These are phyloP conservation scores for Drechmeria coniospora DNA, from an alignment of 2,329 filamentous ascomycete genomes.

Conservation along the genomic window DNA sequence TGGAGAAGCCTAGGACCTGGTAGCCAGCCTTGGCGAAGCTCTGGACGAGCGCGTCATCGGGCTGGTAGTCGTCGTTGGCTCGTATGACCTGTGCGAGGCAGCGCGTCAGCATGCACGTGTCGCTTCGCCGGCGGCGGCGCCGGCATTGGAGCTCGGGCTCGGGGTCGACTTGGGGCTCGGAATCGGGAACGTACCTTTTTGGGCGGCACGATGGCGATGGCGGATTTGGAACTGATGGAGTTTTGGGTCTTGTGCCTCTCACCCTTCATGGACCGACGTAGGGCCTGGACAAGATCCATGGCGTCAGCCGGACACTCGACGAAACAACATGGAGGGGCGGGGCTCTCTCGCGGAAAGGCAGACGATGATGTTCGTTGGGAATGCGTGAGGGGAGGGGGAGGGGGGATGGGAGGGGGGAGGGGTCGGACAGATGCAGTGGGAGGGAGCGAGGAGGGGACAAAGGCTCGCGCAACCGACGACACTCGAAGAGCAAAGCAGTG, in stretches of 20 bases:
- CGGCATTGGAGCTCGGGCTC: constrained; percentile 3
- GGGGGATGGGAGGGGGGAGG: too few species aligned
- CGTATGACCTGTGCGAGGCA: constrained; percentile 71
- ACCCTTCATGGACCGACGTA: constrained; percentile 80
- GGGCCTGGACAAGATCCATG: constrained; percentile 43
- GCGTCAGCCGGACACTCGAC: constrained; percentile 18
- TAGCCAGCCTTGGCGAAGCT: constrained; percentile 66
- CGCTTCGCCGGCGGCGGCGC: background rate
- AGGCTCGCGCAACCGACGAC: too few species aligned
- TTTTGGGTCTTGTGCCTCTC: constrained; percentile 61
- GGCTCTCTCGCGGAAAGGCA: too few species aligned
- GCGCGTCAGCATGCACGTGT: background rate
- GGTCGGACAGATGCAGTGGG: too few species aligned
- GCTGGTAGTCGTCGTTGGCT: constrained; percentile 85
- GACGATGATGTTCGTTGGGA: too few species aligned
- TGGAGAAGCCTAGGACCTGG: constrained; percentile 80
- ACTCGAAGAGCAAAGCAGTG: too few species aligned
- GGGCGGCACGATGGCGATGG: constrained; percentile 75
- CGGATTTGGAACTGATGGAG: constrained; percentile 70
- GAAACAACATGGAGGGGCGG: too few species aligned
- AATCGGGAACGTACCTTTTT: constrained; percentile 57
- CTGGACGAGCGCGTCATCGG: constrained; percentile 61
- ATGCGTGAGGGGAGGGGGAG: too few species aligned
- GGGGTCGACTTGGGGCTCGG: constrained; percentile 1
- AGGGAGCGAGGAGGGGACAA: too few species aligned